Evolutionary conservation across 2,329 filamentous ascomycete genomes (phyloP), one percentile per base, ranked within the genome.

Genomic region (Cladosporium sp.): DNA sequence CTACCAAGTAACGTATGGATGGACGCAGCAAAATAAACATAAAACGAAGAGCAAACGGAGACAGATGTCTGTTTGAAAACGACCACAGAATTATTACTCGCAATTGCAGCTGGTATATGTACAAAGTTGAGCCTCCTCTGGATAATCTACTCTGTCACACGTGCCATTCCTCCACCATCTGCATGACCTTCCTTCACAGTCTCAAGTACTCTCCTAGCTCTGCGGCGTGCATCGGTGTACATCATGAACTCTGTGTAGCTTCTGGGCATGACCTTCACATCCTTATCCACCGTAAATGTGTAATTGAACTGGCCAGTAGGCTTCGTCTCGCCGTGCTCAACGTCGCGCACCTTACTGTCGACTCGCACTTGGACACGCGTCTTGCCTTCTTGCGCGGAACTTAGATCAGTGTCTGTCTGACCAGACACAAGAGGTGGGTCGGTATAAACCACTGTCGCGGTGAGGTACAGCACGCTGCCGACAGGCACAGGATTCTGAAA

Each of bases 241-340:
- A 80, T 73, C 80, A 84, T 84, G 55, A 81, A 83, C 57, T 84
- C 80, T 1, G 75, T 73, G 58, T 84, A 84, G 11, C 73, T 78
- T 62, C 76, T 72, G 3, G 84, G 84, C 72, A 86, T 80, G 16
- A 87, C 79, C 59, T 80, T 77, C 39, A 86, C 73, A 57, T 84
- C 78, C 59, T 75, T 79, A 49, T 82, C 78, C 2, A 86, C 82
- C 48, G 77, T 73, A 62, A 87, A 87, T 0, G 85, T 88, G 62
- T 88, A 88, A 59, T 87, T 86, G 70, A 89, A 88, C 59, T 85
- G 83, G 4, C 85, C 85, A 0, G 85, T 88, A 2, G 83, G 78
- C 60, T 80, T 83, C 19, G 80, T 79, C 42, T 76, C 76, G 5
- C 81, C 83, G 59, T 87, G 83, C 67, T 87, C 84, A 25, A 88